Evolutionary conservation across 257 asterid species (phyloP).

Genomic region (Cinchona pubescens): DNA sequence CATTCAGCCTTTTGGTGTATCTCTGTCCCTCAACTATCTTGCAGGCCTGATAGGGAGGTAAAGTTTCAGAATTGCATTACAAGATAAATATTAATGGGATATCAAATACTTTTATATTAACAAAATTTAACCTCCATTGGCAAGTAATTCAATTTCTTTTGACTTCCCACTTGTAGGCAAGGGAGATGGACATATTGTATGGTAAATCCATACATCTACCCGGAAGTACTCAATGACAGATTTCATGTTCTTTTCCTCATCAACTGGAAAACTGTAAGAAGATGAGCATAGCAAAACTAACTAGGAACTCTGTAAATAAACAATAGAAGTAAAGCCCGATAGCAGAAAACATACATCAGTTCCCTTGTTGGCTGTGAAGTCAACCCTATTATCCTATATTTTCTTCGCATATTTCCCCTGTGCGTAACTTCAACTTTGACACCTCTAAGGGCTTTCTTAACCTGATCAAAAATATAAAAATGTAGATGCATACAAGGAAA

Average conservation of each 20-base stretch:
- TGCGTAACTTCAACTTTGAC: slow-evolving; percentile 63
- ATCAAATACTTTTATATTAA: background rate
- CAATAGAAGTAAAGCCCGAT: background rate
- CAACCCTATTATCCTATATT: slow-evolving; percentile 49
- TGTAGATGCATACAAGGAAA: background rate
- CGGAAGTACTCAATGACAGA: too few species aligned
- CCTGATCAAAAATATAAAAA: slow-evolving; percentile 22
- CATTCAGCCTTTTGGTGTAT: slow-evolving; percentile 32
- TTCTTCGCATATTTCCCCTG: slow-evolving; percentile 51
- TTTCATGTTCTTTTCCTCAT: slow-evolving; percentile 37
- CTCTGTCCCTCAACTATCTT: slow-evolving; percentile 37
- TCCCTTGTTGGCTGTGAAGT: slow-evolving; percentile 57
- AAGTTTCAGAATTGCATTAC: background rate
- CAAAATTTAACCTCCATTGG: slow-evolving; percentile 34
- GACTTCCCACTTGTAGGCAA: slow-evolving; percentile 42
- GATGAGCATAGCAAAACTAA: background rate
- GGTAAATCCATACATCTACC: too few species aligned
- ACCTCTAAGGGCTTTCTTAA: slow-evolving; percentile 60
- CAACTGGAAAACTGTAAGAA: slow-evolving; percentile 36
- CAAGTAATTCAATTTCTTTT: slow-evolving; percentile 37
- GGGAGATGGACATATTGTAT: slow-evolving; percentile 40
- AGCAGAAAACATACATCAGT: slow-evolving; percentile 35
- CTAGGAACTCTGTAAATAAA: slow-evolving; percentile 3
- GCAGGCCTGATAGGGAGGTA: slow-evolving; percentile 23
- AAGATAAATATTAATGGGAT: background rate